A percentile compares a stretch with the other conserved stretches of the same genome.
These are phyloP conservation scores for Fusarium lateritium DNA, from an alignment of 2,329 filamentous ascomycete species.

Conservation along the genomic window DNA sequence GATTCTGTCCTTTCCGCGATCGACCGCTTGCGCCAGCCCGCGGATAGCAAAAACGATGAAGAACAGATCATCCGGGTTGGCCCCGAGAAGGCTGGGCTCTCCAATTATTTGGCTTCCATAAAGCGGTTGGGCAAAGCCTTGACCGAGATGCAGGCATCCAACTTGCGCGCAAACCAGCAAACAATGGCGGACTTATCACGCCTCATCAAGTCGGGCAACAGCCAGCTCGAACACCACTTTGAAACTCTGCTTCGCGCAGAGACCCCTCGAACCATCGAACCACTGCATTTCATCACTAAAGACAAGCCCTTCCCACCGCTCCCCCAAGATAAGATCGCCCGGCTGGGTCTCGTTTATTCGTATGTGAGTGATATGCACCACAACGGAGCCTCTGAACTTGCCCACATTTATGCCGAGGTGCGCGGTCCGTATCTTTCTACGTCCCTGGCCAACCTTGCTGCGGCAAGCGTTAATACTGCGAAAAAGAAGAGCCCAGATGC, in stretches of 20 bases:
- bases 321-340: slow-evolving; percentile 80
- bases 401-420: slow-evolving; percentile 88
- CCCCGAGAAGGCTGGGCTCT: slow-evolving; percentile 85
- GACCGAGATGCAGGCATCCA: slow-evolving; percentile 87
- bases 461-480: slow-evolving; percentile 86
- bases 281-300: slow-evolving; percentile 93
- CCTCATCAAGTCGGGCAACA: slow-evolving; percentile 83
- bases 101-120: slow-evolving; percentile 89
- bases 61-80: slow-evolving; percentile 91
- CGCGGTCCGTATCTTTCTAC: slow-evolving; percentile 88
- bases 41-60: slow-evolving; percentile 91
- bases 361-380: slow-evolving; percentile 76
- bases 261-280: slow-evolving; percentile 85
- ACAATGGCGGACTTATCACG: slow-evolving; percentile 85
- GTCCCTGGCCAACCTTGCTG: slow-evolving; percentile 87
- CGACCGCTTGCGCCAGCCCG: slow-evolving; percentile 88
- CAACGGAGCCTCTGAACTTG: slow-evolving; percentile 70
- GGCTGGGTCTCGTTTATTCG: slow-evolving; percentile 83
- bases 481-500: slow-evolving; percentile 87
- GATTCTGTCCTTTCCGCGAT: slow-evolving; percentile 89
- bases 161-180: slow-evolving; percentile 91
- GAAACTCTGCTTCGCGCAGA: slow-evolving; percentile 81
- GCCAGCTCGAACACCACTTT: slow-evolving; percentile 88
- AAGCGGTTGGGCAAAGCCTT: slow-evolving; percentile 91
- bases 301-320: slow-evolving; percentile 87